Percentiles rank a stretch among this genome's conserved stretches.
Evolutionary conservation across 306 rosid genomes (phyloP).

Genomic region (Corylus americana): DNA sequence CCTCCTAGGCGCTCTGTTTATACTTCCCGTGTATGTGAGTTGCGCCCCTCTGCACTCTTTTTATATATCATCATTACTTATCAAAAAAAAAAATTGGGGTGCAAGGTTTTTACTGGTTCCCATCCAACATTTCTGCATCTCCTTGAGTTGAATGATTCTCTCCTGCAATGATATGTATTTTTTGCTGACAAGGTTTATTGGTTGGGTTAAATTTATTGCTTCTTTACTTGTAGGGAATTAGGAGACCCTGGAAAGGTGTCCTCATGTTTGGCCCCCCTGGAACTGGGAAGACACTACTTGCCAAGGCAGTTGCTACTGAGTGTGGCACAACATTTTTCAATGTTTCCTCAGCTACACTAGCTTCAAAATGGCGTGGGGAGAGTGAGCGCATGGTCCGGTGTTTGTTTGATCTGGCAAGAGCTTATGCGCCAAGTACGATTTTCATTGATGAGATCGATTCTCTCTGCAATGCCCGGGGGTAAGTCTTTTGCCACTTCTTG

Average conservation of each 20-base stretch:
- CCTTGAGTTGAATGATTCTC: conserved; percentile 1
- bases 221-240: conserved; percentile 74
- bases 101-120: conserved; percentile 5
- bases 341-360: conserved; percentile 95
- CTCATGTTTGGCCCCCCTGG: conserved; percentile 99
- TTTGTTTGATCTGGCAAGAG: conserved; percentile 97
- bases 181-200: conserved; percentile 10
- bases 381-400: conserved; percentile 99
- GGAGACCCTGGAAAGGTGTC: conserved; percentile 99
- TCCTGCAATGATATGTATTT: conserved; percentile 3
- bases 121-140: conserved; percentile 13
- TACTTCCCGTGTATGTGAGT: too few species aligned
- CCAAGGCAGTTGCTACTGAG: conserved; percentile 99
- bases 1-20: too few species aligned
- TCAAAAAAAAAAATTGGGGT: neutral
- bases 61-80: too few species aligned
- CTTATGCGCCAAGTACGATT: conserved; percentile 98
- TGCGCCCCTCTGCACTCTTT: too few species aligned
- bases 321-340: conserved; percentile 98
- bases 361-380: conserved; percentile 99
- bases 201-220: conserved; percentile 28
- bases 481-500: conserved; percentile 25
- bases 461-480: conserved; percentile 98
- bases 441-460: conserved; percentile 99
- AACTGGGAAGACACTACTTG: conserved; percentile 96